These are phyloP conservation scores for Cairneyella variabilis DNA, from an alignment of 495 filamentous ascomycete species.

Conservation along the genomic window DNA sequence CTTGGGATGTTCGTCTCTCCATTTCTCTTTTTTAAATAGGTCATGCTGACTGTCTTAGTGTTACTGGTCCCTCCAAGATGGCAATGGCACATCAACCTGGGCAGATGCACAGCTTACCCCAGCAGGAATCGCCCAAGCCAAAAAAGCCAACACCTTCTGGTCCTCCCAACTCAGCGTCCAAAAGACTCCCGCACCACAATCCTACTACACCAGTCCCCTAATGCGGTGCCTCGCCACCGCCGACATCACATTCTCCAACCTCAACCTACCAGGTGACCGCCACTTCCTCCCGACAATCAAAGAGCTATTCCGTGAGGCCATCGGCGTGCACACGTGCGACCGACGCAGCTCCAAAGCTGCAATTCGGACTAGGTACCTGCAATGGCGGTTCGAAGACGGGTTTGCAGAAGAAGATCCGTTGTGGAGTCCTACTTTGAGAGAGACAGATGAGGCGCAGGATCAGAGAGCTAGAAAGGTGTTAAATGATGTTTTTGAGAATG, in stretches of 20 bases:
- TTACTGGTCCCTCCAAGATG: constrained; percentile 68
- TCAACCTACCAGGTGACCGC: constrained; percentile 42
- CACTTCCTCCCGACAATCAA: constrained; percentile 63
- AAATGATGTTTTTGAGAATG: constrained; percentile 58
- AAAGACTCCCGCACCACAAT: constrained; percentile 59
- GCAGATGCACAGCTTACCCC: constrained; percentile 63
- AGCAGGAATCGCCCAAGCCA: constrained; percentile 58
- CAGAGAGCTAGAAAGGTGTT: constrained; percentile 50
- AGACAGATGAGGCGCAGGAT: constrained; percentile 52
- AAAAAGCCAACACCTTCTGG: constrained; percentile 62
- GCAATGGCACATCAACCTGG: constrained; percentile 66
- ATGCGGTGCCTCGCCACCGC: constrained; percentile 64
- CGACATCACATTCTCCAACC: constrained; percentile 53
- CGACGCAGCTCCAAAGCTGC: constrained; percentile 52
- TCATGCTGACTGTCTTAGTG: constrained; percentile 39
- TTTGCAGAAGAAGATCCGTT: constrained; percentile 60
- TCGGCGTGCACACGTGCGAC: constrained; percentile 79
- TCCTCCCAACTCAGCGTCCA: constrained; percentile 43
- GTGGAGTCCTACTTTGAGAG: constrained; percentile 53
- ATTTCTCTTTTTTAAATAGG: not conserved
- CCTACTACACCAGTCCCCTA: constrained; percentile 67
- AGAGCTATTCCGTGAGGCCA: constrained; percentile 67
- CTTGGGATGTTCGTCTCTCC: constrained; percentile 56
- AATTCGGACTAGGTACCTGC: constrained; percentile 55
- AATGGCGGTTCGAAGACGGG: constrained; percentile 55